Conservation (phyloP, 1,284 basidiomycete genomes). For the Athelia sp. region DNA sequence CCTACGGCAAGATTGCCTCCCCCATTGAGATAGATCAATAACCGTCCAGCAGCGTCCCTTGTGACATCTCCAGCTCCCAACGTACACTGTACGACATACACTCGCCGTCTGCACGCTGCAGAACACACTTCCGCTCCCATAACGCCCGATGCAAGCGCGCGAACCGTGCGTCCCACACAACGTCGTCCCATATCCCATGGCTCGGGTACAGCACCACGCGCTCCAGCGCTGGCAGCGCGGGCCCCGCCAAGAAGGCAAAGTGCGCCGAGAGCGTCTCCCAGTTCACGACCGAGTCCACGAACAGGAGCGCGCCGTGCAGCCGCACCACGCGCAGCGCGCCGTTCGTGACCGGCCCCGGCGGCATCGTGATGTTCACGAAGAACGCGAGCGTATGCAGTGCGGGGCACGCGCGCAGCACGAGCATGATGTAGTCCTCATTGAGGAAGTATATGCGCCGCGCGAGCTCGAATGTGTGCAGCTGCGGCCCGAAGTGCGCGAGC, state of each 20-base stretch:
- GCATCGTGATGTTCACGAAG: slow-evolving; percentile 15
- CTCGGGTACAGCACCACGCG: slow-evolving; percentile 7
- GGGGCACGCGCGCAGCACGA: slow-evolving; percentile 41
- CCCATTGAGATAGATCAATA: neutral
- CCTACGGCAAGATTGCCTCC: neutral
- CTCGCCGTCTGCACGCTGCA: neutral
- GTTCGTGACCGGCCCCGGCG: slow-evolving; percentile 29
- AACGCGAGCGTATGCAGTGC: slow-evolving; percentile 50
- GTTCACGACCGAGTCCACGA: slow-evolving; percentile 26
- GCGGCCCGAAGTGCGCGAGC: slow-evolving; percentile 46
- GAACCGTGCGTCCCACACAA: neutral
- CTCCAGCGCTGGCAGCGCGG: slow-evolving; percentile 2
- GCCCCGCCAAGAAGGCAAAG: slow-evolving; percentile 25
- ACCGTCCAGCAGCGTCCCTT: neutral
- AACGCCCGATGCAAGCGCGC: neutral
- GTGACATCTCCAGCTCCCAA: neutral
- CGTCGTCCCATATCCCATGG: neutral
- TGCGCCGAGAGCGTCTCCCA: slow-evolving; percentile 44
- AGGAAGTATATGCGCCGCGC: slow-evolving; percentile 34
- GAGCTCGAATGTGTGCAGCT: slow-evolving; percentile 51
- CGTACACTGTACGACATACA: neutral
- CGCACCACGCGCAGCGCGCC: slow-evolving; percentile 30
- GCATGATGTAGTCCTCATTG: slow-evolving; percentile 36
- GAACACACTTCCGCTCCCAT: neutral
- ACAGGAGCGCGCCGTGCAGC: slow-evolving; percentile 43